Base-by-base conservation (phyloP, 2,329 filamentous ascomycete species). In the Pestalotiopsis sp. region DNA sequence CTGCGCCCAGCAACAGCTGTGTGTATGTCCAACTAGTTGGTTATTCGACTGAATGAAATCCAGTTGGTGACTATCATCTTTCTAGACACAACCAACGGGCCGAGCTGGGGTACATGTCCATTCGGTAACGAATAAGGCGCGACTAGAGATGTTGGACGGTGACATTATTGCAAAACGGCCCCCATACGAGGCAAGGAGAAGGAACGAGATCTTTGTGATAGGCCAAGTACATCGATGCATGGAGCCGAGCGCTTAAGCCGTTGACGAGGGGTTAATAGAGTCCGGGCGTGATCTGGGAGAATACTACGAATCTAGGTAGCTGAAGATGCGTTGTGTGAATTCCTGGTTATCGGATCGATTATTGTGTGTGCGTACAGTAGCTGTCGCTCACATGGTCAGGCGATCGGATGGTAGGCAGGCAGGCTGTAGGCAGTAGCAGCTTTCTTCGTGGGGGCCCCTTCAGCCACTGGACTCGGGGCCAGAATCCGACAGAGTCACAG, bases 121-220 rank as follows among this genome's bases (percentile, higher is more conserved):
- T 52, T 66, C 55, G 64, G 52, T 48, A 66, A 66, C 64, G 64
- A 66, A 40, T 58, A 24, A 59, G 20, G 39, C 64, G 30, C 14
- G 55, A 59, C 30, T 20, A 55, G 39, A 24, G 24, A 52, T 13
- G 9, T 20, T 30, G 22, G 11, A 11, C 58, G 11, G 35, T 61
- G 30, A 40, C 58, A 44, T 22, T 40, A 24, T 35, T 64, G 40
- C 61, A 26, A 61, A 20, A 39, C n/a, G 35, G 14, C 58, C 58
- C 56, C 56, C 22, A 58, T 20, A 17, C 56, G 26, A 35, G 22
- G 26, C 56, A 58, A 35, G 26, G 26, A 58, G 44, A n/a, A n/a
- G 44, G 17, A 52, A 52, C 7, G 7, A 35, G 7, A 35, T 52
- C 17, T 20, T n/a, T n/a, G 44, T 52, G 44, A 52, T 52, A 52